Evolutionary conservation across 805 yeast species (phyloP), one percentile per base, ranked within the genome.

Genomic region (Spathaspora boniae): DNA sequence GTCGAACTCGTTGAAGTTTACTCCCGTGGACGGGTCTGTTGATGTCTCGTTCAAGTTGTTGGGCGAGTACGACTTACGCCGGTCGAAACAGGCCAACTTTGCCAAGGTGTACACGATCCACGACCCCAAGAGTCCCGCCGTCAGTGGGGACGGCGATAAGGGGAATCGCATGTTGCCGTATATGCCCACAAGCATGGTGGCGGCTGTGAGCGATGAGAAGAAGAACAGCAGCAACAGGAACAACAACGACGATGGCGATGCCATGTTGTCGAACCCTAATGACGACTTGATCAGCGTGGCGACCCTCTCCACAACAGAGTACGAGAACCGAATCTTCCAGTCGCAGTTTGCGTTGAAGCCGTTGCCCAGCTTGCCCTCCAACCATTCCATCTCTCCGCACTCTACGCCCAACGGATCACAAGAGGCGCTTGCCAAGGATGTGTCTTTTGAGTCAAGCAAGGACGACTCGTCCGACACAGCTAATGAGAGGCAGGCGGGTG

Each of bases 1-100:
- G 7, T 82, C 94, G 12, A 91, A 93, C 59, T 80, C 95, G 0
- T 66, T 93, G 48, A 93, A 93, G 56, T 93, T 93, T 50, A 89
- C 98, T 0, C 96, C 96, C 0, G 83, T 80, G 12, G 86, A 86
- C 40, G 98, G 97, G 2, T 71, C 74, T 11, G 94, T 89, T 9
- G 70, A 71, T 19, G 86, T 86, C 6, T 54, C 68, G 1, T 74
- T 83, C 44, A 73, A 68, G 42, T 55, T 82, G n/a, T 37, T 82
- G 14, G 93, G 93, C 26, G 85, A 79, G 50, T 85, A 81, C 51
- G 93, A 83, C 49, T 71, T 44, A 6, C 54, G 44, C n/a, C 45
- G 58, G 40, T 76, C 86, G 18, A 57, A 58, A 32, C 47, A 42
- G 0, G 53, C 47, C 9, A 55, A 72, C 28, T 76, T 56, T 47